Conservation (phyloP, 441 rosid genomes). For the Daphne laureola region DNA sequence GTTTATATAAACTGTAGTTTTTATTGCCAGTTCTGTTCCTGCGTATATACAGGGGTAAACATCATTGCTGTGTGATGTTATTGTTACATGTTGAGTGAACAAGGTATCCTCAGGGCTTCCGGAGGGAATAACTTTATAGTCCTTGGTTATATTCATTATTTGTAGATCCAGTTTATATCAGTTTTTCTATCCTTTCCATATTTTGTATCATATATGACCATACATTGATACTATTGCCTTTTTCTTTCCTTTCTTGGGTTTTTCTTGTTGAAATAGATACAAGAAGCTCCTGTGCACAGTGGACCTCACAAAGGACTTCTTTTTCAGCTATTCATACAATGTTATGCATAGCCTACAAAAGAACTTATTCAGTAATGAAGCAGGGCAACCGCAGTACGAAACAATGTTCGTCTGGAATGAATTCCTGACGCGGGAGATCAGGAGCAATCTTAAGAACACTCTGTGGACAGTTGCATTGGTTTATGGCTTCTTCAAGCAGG, state of each 20-base stretch:
- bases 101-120: conserved; percentile 61
- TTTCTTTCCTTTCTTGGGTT: conserved; percentile 20
- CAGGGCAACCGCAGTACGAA: conserved; percentile 42
- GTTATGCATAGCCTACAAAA: conserved; percentile 65
- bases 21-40: conserved; percentile 49
- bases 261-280: conserved; percentile 41
- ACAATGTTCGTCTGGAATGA: conserved; percentile 81
- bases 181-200: conserved; percentile 8
- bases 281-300: conserved; percentile 72
- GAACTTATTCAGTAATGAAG: conserved; percentile 38
- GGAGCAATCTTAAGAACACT: conserved; percentile 43
- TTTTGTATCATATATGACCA: conserved; percentile 8
- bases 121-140: conserved; percentile 32
- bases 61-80: conserved; percentile 55
- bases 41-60: conserved; percentile 57
- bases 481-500: conserved; percentile 78
- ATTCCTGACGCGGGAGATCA: conserved; percentile 52
- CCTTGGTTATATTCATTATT: conserved; percentile 16
- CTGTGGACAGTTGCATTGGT: conserved; percentile 75
- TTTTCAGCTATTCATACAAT: conserved; percentile 74
- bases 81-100: conserved; percentile 50
- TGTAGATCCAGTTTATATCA: conserved; percentile 12
- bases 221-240: conserved; percentile 26
- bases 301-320: conserved; percentile 79
- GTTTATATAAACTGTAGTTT: conserved; percentile 39